Conservation (phyloP, 2,329 filamentous ascomycete genomes). For the Hypoxylon rubiginosum region DNA sequence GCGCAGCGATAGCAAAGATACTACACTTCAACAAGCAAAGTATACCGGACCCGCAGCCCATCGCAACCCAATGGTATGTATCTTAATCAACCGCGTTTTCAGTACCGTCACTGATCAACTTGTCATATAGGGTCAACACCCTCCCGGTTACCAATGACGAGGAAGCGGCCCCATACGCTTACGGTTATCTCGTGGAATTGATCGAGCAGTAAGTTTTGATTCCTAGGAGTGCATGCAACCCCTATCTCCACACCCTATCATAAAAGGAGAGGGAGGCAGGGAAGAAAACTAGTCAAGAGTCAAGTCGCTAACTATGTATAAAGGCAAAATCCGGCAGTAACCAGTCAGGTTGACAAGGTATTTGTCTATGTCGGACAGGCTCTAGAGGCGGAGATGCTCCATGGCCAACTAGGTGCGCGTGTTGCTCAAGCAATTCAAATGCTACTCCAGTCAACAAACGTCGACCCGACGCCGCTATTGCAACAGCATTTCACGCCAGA, state of each 20-base stretch:
- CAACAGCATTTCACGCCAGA: slow-evolving; percentile 79
- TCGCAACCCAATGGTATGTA: slow-evolving; percentile 77
- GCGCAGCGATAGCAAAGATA: slow-evolving; percentile 96
- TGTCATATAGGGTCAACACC: slow-evolving; percentile 74
- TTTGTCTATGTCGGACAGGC: slow-evolving; percentile 90
- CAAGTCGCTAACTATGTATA: slow-evolving; percentile 16
- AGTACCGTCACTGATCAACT: slow-evolving; percentile 23
- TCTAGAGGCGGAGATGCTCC: slow-evolving; percentile 89
- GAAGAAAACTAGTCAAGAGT: background rate
- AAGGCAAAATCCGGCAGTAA: slow-evolving; percentile 88
- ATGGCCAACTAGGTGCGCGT: slow-evolving; percentile 83
- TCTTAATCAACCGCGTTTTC: background rate
- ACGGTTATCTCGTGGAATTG: slow-evolving; percentile 89
- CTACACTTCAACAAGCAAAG: slow-evolving; percentile 87
- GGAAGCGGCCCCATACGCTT: slow-evolving; percentile 96
- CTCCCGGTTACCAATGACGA: slow-evolving; percentile 95
- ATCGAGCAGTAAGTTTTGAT: slow-evolving; percentile 86
- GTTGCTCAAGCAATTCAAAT: slow-evolving; percentile 84
- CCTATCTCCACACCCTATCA: slow-evolving; percentile 1
- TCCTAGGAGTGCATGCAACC: background rate
- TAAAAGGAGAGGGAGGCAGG: background rate
- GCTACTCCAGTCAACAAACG: slow-evolving; percentile 78
- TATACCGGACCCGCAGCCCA: slow-evolving; percentile 80
- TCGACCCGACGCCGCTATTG: slow-evolving; percentile 82
- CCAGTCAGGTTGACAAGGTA: slow-evolving; percentile 81